A percentile compares a stretch with the other conserved stretches of the same genome.
phyloP scores from a whole-genome alignment of 192 early-diverging fungal genomes.

The Coemansia sp. region DNA sequence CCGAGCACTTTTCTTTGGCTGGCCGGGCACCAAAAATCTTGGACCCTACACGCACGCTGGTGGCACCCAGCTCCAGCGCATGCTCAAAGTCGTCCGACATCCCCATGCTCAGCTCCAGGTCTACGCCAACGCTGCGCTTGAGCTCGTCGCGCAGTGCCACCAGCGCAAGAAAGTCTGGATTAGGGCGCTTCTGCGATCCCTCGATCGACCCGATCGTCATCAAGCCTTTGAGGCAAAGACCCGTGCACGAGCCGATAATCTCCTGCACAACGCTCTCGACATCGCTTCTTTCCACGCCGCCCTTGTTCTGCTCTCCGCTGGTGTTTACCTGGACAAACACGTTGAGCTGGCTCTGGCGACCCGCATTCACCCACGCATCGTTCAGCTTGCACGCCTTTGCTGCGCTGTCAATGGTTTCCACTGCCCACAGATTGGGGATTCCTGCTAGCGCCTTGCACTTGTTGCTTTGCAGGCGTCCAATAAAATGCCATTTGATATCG shows the following conservation, averaged over 20 bases:
- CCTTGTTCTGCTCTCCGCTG: conserved; percentile 83
- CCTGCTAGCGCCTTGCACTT: conserved; percentile 87
- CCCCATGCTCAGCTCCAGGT: conserved; percentile 89
- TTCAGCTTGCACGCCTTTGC: conserved; percentile 83
- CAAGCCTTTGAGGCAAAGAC: conserved; percentile 73
- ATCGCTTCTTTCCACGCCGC: conserved; percentile 64
- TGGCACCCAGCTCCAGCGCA: conserved; percentile 81
- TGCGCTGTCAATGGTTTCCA: conserved; percentile 86
- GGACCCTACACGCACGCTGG: conserved; percentile 91
- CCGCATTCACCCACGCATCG: conserved; percentile 63
- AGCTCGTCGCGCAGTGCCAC: conserved; percentile 36
- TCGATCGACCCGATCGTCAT: conserved; percentile 95
- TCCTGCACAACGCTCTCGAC: conserved; percentile 59
- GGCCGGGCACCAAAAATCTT: conserved; percentile 81
- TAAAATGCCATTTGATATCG: conserved; percentile 98
- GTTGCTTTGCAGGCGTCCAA: conserved; percentile 94
- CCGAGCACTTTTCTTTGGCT: too few relatives aligned
- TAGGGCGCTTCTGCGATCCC: conserved; percentile 39
- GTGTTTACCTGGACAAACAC: conserved; percentile 97
- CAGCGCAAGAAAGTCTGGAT: conserved; percentile 55
- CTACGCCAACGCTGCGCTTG: conserved; percentile 15
- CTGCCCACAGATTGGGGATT: conserved; percentile 85
- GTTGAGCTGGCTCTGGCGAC: conserved; percentile 56
- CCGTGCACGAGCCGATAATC: conserved; percentile 63
- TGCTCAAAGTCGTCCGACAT: conserved; percentile 94